Evolutionary conservation across 768 basidiomycete genomes (phyloP), one percentile per base, ranked within the genome.

Genomic region (Calocybe gangraenosa): DNA sequence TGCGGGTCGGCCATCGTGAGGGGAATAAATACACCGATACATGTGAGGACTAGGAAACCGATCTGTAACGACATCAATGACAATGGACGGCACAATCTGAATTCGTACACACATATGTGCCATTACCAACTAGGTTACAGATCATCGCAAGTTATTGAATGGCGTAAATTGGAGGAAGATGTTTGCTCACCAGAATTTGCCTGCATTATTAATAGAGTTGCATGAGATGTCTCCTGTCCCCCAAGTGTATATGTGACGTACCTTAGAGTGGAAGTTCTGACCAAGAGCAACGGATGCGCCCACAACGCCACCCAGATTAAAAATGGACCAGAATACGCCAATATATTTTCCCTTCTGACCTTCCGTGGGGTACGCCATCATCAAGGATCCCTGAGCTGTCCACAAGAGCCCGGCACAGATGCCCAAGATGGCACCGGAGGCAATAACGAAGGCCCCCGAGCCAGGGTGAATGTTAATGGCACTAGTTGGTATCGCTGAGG

Each of bases 291-390:
- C 85, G 9, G 83, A 69, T 2, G 87, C 78, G 19, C 89, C 88
- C 36, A 92, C 80, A 37, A 92, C 85, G 47, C 82, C 81, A 31
- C 87, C 87, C 19, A 89, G 51, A 55, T 91, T 90, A 70, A 92
- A 92, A 47, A 91, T 84, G 37, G 74, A 63, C 89, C 89, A 92
- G 65, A 91, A 92, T 42, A 88, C 78, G 36, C 75, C 82, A 44
- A 92, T 88, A 62, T 75, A 90, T 37, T 64, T 69, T n/a, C 88
- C 88, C 62, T 92, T 92, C 59, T 90, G 76, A 40, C 61, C 60
- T 59, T 92, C 88, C 0, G 86, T 88, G 0, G 88, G 86, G 60
- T 92, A 92, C 2, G 86, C 77, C 64, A 92, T 65, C 81, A 91
- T 91, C 45, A 92, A 67, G 7, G 79, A 80, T 9, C 87, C 90